Evolutionary conservation across 1,139 yeast genomes (phyloP).

Genomic region (Suhomyces terraborum): DNA sequence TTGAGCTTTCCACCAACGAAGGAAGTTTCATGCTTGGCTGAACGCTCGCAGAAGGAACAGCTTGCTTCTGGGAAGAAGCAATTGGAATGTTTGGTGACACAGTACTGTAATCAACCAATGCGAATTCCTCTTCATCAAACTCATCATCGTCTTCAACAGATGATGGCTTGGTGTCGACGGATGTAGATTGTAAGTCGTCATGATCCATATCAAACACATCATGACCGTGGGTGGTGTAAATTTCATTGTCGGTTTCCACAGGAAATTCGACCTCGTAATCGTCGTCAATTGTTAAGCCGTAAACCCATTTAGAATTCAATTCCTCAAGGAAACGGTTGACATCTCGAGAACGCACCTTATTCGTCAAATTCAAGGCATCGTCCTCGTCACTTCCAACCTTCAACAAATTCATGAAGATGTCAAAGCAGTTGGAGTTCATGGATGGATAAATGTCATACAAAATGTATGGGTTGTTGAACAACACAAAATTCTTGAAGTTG

Average conservation of each 20-base stretch:
- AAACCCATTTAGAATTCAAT: conserved; percentile 32
- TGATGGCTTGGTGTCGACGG: conserved; percentile 12
- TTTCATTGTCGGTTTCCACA: conserved; percentile 7
- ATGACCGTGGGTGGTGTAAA: conserved; percentile 10
- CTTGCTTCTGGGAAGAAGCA: conserved; percentile 11
- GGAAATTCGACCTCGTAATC: conserved; percentile 22
- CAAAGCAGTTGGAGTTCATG: conserved; percentile 41
- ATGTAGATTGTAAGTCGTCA: conserved; percentile 21
- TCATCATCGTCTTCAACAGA: conserved; percentile 15
- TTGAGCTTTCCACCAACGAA: conserved; percentile 35
- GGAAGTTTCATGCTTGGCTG: conserved; percentile 23
- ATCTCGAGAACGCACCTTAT: conserved; percentile 31
- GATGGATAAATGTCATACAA: conserved; percentile 46
- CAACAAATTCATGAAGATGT: conserved; percentile 36
- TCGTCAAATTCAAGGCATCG: conserved; percentile 27
- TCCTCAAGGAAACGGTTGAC: conserved; percentile 32
- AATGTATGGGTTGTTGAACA: conserved; percentile 35
- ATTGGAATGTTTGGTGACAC: conserved; percentile 15
- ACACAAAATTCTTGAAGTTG: conserved; percentile 42
- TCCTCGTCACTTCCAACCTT: conserved; percentile 39
- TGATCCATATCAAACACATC: conserved; percentile 38
- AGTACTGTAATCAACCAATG: conserved; percentile 15
- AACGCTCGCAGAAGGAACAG: neutral
- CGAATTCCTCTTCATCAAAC: conserved; percentile 14
- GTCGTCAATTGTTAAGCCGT: conserved; percentile 42